Base-by-base conservation (phyloP, 2,329 filamentous ascomycete genomes). In the Pestalotiopsis sp. region DNA sequence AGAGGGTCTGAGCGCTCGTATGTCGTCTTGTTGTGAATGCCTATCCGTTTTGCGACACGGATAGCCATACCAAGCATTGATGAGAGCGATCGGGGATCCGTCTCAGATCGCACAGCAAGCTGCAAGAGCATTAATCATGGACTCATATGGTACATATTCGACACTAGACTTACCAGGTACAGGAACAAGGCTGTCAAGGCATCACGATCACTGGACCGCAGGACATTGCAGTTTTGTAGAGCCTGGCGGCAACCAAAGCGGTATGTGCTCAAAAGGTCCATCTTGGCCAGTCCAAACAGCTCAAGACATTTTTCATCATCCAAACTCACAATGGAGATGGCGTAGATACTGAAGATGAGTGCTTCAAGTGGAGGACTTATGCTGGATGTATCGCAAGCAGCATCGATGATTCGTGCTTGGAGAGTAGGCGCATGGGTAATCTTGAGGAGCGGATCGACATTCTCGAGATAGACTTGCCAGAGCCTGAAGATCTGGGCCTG, bases 401-500 rank as follows among this genome's bases (percentile, higher is more conserved):
- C 86, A 20, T 87, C 82, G 13, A 90, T 81, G 4, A 91, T 83
- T 3, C 81, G 82, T 1, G 74, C 72, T 70, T 90, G 88, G 0
- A 90, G 73, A 1, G 77, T 88, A 0, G 88, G 87, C 0, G 84
- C 82, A 71, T 91, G 89, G 0, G 86, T 86, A 45, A 90, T 80
- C 66, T 89, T 90, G n/a, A 90, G 76, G 2, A 91, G 71, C 0
- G 88, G 88, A 70, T 90, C 82, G 65, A 90, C 84, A 56, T 89
- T 88, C 36, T 89, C 83, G 0, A 90, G 76, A 70, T 87, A 91
- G 0, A 84, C 77, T 73, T 90, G 87, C 87, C 89, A 91, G 0
- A 87, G 77, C 27, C 78, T 75, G 68, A 87, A 84, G 6, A 86
- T 83, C 0, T 84, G 79, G 1, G 80, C 78, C 0, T 81, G 80